Evolutionary conservation across 2,329 filamentous ascomycete genomes (phyloP).

Genomic region (Diaporthe velutina): DNA sequence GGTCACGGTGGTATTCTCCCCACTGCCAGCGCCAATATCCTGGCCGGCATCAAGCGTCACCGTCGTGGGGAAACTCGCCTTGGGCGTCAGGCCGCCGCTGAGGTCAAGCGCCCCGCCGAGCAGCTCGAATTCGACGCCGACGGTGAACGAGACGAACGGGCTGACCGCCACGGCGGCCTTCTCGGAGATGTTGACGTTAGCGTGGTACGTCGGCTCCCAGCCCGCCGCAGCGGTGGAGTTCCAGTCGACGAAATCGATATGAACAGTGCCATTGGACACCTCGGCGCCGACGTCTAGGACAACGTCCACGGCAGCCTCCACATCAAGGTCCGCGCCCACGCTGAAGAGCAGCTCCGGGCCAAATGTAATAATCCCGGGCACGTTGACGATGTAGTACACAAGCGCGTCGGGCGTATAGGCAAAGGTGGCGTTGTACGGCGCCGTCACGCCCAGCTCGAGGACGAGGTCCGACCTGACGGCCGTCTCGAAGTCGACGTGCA

Average conservation of each 20-base stretch:
- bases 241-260: slow-evolving; percentile 47
- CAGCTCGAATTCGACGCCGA: slow-evolving; percentile 44
- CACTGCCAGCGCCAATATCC: slow-evolving; percentile 36
- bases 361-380: slow-evolving; percentile 54
- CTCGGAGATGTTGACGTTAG: slow-evolving; percentile 41
- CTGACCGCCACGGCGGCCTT: slow-evolving; percentile 42
- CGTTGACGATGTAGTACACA: slow-evolving; percentile 52
- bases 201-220: slow-evolving; percentile 42
- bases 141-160: slow-evolving; percentile 43
- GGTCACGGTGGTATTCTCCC: slow-evolving; percentile 28
- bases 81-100: slow-evolving; percentile 45
- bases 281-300: slow-evolving; percentile 42
- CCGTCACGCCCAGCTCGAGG: slow-evolving; percentile 51
- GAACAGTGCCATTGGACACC: slow-evolving; percentile 44
- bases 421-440: slow-evolving; percentile 50
- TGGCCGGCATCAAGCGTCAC: slow-evolving; percentile 44
- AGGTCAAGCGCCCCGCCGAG: slow-evolving; percentile 46
- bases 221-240: slow-evolving; percentile 31
- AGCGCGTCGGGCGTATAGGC: slow-evolving; percentile 53
- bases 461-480: slow-evolving; percentile 52
- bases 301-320: slow-evolving; percentile 46
- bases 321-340: slow-evolving; percentile 53
- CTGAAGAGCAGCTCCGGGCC: slow-evolving; percentile 51
- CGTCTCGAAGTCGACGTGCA: slow-evolving; percentile 59
- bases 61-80: slow-evolving; percentile 45